A percentile compares a stretch with the other conserved stretches of the same genome.
These are phyloP conservation scores for Paramecium biaurelia DNA, from an alignment of 73 alveolate genomes.

Conservation along the genomic window DNA sequence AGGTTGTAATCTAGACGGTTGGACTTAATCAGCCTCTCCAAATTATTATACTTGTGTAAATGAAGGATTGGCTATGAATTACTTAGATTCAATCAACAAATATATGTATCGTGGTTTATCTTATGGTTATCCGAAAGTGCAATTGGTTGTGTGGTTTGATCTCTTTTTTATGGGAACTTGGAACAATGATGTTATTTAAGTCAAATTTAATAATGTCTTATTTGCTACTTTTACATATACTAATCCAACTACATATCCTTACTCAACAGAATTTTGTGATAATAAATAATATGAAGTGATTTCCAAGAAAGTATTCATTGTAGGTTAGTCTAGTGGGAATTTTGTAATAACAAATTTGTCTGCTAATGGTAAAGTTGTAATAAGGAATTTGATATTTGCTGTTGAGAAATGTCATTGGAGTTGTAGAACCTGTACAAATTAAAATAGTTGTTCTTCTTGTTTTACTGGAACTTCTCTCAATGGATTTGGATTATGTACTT, in stretches of 20 bases:
- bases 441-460: not conserved
- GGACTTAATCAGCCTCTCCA: not conserved
- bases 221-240: not conserved
- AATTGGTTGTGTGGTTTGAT: not conserved
- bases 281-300: not conserved
- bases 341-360: not conserved
- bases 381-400: not conserved
- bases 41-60: not conserved
- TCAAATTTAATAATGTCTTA: not conserved
- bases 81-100: not conserved
- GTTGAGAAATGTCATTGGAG: not conserved
- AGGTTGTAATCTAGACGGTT: not conserved
- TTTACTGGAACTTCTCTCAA: not conserved
- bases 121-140: not conserved
- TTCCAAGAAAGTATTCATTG: not conserved
- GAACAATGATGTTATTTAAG: not conserved
- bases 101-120: not conserved
- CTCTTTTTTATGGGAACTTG: slow-evolving; percentile 3
- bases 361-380: not conserved
- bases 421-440: not conserved
- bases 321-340: not conserved
- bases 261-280: not conserved
- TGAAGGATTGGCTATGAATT: not conserved
- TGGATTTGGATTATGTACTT: not conserved
- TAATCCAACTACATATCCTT: not conserved